phyloP scores from a whole-genome alignment of 371 early-diverging fungal species.

The Amoeboaphelidium protococcarum region DNA sequence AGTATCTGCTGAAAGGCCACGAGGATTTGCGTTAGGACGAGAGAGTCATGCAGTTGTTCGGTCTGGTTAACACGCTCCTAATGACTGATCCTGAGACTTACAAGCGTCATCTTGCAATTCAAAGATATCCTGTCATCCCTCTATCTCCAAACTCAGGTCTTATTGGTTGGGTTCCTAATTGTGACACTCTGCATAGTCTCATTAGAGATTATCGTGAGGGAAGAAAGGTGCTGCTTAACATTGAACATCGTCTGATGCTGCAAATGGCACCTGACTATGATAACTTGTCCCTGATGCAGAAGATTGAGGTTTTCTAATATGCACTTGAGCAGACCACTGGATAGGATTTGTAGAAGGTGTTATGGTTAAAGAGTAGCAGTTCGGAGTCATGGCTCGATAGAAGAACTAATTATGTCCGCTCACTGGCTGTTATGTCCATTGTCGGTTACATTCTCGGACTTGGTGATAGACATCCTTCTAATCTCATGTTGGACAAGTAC shows the following conservation, averaged over 20 bases:
- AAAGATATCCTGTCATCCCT: constrained; percentile 79
- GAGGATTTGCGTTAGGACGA: constrained; percentile 97
- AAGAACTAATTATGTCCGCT: constrained; percentile 83
- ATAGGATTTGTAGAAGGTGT: constrained; percentile 73
- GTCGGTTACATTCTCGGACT: constrained; percentile 93
- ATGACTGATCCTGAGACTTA: constrained; percentile 66
- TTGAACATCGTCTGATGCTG: constrained; percentile 80
- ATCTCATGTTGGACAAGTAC: constrained; percentile 75
- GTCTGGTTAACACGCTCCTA: constrained; percentile 77
- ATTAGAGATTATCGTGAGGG: constrained; percentile 73
- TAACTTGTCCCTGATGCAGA: constrained; percentile 63
- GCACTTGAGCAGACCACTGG: constrained; percentile 81
- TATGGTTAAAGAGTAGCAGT: constrained; percentile 86
- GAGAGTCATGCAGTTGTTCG: constrained; percentile 95
- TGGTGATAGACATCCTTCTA: constrained; percentile 95
- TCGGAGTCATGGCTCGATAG: constrained; percentile 87
- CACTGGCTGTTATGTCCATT: constrained; percentile 93
- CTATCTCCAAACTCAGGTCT: constrained; percentile 87
- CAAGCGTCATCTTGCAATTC: constrained; percentile 70
- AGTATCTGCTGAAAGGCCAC: constrained; percentile 72
- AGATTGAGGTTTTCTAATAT: constrained; percentile 89
- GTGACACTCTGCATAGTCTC: constrained; percentile 71
- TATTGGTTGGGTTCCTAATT: constrained; percentile 87
- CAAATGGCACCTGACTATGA: constrained; percentile 81
- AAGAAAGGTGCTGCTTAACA: constrained; percentile 57